Percentiles rank a stretch among this genome's conserved stretches.
These are phyloP conservation scores for Cytospora piceae DNA, from an alignment of 2,329 filamentous ascomycete genomes.

Conservation along the genomic window DNA sequence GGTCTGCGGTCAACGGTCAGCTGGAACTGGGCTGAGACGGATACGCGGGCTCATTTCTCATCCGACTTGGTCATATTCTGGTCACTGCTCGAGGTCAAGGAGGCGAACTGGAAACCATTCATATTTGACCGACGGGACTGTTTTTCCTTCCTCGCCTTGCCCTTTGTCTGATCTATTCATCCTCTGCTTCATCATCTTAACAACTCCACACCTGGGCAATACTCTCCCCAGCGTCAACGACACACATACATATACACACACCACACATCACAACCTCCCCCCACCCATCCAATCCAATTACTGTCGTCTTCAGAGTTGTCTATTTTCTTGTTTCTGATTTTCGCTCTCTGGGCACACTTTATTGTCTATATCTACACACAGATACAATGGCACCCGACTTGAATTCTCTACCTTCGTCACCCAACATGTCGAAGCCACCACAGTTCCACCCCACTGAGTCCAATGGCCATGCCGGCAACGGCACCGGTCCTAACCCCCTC, in stretches of 20 bases:
- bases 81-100: conserved; percentile 19
- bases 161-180: conserved; percentile 5
- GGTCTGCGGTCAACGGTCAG: conserved; percentile 1
- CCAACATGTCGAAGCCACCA: conserved; percentile 30
- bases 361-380: conserved; percentile 27
- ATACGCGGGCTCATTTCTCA: conserved; percentile 20
- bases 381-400: conserved; percentile 70
- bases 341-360: conserved; percentile 13
- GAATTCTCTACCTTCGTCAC: conserved; percentile 68
- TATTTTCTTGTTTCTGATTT: conserved; percentile 18
- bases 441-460: background rate
- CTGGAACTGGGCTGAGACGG: conserved; percentile 19
- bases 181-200: background rate
- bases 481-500: conserved; percentile 31
- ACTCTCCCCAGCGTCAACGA: conserved; percentile 4
- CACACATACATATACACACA: background rate
- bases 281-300: background rate
- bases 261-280: conserved; percentile 4
- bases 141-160: conserved; percentile 1
- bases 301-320: conserved; percentile 1
- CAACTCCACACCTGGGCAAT: background rate
- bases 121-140: conserved; percentile 24
- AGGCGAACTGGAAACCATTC: conserved; percentile 19
- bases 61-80: conserved; percentile 21
- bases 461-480: conserved; percentile 31